Conservation (phyloP, 257 asterid genomes). For the Solanum sejunctum region DNA sequence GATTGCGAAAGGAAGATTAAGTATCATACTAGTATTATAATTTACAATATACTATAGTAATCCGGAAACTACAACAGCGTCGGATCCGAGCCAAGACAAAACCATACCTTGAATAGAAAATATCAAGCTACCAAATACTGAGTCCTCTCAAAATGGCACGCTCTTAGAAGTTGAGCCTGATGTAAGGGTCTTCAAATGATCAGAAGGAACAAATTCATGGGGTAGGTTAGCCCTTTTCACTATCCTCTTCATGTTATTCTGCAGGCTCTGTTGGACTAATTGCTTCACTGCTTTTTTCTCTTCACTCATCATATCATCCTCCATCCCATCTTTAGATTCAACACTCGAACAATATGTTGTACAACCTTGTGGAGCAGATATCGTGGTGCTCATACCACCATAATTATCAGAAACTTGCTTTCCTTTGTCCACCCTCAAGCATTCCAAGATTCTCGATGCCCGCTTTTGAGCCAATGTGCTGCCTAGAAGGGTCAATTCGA, state of each 20-base stretch:
- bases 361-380: slow-evolving; percentile 45
- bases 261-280: slow-evolving; percentile 82
- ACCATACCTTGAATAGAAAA: neutral
- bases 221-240: slow-evolving; percentile 79
- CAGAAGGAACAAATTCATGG: slow-evolving; percentile 68
- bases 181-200: slow-evolving; percentile 56
- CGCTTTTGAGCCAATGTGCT: slow-evolving; percentile 73
- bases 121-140: neutral
- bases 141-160: slow-evolving; percentile 47
- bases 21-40: neutral
- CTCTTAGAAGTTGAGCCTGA: slow-evolving; percentile 79
- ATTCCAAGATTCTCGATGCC: slow-evolving; percentile 78
- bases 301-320: slow-evolving; percentile 50
- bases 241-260: slow-evolving; percentile 77
- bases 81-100: neutral
- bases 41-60: neutral
- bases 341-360: slow-evolving; percentile 1
- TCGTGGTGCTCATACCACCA: slow-evolving; percentile 7
- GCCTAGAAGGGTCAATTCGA: slow-evolving; percentile 71
- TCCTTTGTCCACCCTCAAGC: slow-evolving; percentile 60
- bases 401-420: slow-evolving; percentile 37
- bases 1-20: neutral
- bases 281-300: slow-evolving; percentile 81
- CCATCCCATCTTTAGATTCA: neutral
- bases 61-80: neutral